These are phyloP conservation scores for Sequoiadendron giganteum DNA, from an alignment of 75 land plant genomes.

Conservation along the genomic window DNA sequence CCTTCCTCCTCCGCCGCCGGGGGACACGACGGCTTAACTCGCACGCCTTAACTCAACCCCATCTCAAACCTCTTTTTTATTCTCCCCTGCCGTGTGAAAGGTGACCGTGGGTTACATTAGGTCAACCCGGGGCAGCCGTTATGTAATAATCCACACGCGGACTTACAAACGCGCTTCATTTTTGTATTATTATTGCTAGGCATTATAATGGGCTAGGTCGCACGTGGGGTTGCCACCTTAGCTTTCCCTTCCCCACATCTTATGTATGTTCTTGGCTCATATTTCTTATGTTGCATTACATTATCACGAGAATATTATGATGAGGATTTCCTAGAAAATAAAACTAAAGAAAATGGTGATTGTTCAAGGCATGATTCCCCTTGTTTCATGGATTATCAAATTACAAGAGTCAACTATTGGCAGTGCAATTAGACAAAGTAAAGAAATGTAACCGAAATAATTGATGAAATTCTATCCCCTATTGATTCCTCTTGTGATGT, in stretches of 20 bases:
- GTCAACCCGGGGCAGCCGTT: conserved; percentile 9
- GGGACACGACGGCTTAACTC: conserved; percentile 4
- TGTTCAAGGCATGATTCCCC: not conserved
- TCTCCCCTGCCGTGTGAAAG: not conserved
- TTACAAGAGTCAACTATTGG: not conserved
- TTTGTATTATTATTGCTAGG: not conserved
- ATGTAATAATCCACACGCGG: conserved; percentile 4
- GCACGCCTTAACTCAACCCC: not conserved
- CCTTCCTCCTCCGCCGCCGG: not conserved
- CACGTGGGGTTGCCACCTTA: not conserved
- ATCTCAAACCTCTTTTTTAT: too few species aligned
- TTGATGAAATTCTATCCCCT: not conserved
- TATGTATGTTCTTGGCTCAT: not conserved
- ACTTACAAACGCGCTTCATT: not conserved
- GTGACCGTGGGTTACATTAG: not conserved
- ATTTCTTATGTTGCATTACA: not conserved
- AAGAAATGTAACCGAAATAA: not conserved
- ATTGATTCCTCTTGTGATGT: not conserved
- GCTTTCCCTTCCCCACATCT: not conserved
- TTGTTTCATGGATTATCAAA: not conserved
- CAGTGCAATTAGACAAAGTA: not conserved
- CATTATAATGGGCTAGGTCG: not conserved
- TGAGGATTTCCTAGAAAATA: not conserved
- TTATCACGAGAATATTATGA: conserved; percentile 11
- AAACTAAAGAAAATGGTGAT: not conserved